phyloP scores from a whole-genome alignment of 2,329 filamentous ascomycete species.

The Drechslerella stenobrocha region DNA sequence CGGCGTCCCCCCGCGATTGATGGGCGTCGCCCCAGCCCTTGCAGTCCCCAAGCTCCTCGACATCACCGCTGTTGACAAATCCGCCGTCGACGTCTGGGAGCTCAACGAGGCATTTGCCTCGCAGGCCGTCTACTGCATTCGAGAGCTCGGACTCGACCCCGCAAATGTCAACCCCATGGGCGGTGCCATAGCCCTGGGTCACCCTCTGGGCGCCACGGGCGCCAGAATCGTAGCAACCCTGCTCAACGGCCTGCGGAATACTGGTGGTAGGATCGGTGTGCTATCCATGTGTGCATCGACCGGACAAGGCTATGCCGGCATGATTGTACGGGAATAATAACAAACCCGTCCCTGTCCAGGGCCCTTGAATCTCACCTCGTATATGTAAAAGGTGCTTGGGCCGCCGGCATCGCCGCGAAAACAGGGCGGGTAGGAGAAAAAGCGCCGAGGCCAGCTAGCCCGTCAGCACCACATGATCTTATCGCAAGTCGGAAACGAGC shows the following conservation, averaged over 20 bases:
- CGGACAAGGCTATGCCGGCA: conserved; percentile 74
- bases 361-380: no score
- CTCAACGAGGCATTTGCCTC: conserved; percentile 80
- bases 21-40: conserved; percentile 86
- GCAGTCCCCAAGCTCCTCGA: conserved; percentile 81
- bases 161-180: conserved; percentile 85
- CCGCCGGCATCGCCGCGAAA: no score
- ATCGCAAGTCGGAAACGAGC: conserved; percentile 26
- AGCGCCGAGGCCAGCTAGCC: conserved; percentile 18
- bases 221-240: conserved; percentile 77
- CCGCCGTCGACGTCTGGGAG: conserved; percentile 83
- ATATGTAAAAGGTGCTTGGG: no score
- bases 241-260: conserved; percentile 69
- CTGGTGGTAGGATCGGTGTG: conserved; percentile 74
- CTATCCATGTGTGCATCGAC: conserved; percentile 89
- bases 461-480: neutral
- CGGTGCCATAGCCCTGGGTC: conserved; percentile 89
- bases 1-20: conserved; percentile 85
- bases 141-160: conserved; percentile 65
- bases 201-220: conserved; percentile 86
- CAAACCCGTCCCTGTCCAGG: no score
- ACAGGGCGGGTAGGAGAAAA: no score
- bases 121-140: conserved; percentile 60
- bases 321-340: conserved; percentile 67
- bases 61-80: conserved; percentile 66